Evolutionary conservation across 2,329 filamentous ascomycete species (phyloP).

Genomic region (Geosmithia flava): DNA sequence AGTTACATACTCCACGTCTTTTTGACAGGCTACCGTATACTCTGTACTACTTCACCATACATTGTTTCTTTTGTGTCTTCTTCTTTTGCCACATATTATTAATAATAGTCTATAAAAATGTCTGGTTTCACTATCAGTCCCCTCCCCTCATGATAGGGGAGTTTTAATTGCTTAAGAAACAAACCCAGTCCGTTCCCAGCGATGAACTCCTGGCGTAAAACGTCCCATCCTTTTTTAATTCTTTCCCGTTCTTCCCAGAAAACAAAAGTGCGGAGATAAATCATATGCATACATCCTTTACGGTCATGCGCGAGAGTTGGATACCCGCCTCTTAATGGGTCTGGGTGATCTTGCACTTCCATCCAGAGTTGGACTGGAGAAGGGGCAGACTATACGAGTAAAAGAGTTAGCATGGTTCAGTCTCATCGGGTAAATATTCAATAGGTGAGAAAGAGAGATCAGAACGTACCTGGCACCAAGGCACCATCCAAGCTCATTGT

Average conservation of each 20-base stretch:
- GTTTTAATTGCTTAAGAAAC: not conserved
- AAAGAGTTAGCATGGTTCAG: not conserved
- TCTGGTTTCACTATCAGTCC: constrained; percentile 4
- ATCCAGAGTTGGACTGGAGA: constrained; percentile 69
- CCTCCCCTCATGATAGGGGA: not conserved
- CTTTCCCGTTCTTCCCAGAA: not conserved
- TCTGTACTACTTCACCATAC: not conserved
- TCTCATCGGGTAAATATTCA: too few species aligned
- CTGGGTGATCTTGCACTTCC: constrained; percentile 78
- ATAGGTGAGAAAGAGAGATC: not conserved
- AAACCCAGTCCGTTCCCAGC: not conserved
- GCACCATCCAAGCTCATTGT: constrained; percentile 95
- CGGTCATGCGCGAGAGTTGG: not conserved
- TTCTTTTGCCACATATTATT: constrained; percentile 11
- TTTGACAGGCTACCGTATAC: too few species aligned
- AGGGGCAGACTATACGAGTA: constrained; percentile 57
- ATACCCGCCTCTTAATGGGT: constrained; percentile 19
- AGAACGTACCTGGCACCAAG: constrained; percentile 75
- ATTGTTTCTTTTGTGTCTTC: not conserved
- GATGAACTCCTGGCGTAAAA: not conserved
- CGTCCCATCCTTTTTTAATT: not conserved
- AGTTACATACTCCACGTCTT: constrained; percentile 3
- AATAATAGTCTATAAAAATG: constrained; percentile 15
- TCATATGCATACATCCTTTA: not conserved
- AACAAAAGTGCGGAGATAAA: not conserved